A percentile compares a stretch with the other conserved stretches of the same genome.
Conservation (phyloP, 2,329 filamentous ascomycete genomes). For the Harringtonia aguacate region DNA sequence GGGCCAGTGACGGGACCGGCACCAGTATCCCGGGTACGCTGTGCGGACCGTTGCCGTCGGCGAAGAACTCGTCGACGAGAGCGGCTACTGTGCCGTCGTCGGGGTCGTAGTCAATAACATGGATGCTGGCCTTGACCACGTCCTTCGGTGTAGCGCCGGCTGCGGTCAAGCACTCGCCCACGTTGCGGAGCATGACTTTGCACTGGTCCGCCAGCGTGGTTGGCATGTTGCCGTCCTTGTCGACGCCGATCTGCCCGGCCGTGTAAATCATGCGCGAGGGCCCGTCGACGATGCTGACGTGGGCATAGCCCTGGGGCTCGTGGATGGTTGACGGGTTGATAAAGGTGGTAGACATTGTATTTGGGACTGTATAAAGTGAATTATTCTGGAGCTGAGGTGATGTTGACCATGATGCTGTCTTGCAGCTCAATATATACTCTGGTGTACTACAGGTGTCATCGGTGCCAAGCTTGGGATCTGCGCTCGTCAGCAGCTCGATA, state of each 20-base stretch:
- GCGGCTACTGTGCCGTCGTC: background rate
- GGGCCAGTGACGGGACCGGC: background rate
- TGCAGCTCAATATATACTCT: background rate
- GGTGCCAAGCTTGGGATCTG: too few relatives aligned
- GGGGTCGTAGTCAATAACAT: background rate
- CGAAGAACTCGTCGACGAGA: background rate
- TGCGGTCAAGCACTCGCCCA: background rate
- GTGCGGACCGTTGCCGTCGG: background rate
- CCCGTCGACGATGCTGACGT: background rate
- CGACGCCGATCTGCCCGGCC: background rate
- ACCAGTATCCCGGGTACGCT: background rate
- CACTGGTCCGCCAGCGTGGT: background rate
- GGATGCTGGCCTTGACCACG: background rate
- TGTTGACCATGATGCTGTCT: too few relatives aligned
- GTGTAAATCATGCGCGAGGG: background rate
- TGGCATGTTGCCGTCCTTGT: background rate
- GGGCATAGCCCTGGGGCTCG: background rate
- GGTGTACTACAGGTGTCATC: too few relatives aligned
- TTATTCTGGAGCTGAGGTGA: too few relatives aligned
- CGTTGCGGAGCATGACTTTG: background rate
- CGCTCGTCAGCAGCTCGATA: too few relatives aligned
- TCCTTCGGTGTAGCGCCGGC: background rate
- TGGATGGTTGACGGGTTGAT: background rate
- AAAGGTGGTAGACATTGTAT: background rate
- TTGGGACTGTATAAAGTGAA: too few relatives aligned